Conservation (phyloP, 495 filamentous ascomycete species). For the Copromyces sp. region DNA sequence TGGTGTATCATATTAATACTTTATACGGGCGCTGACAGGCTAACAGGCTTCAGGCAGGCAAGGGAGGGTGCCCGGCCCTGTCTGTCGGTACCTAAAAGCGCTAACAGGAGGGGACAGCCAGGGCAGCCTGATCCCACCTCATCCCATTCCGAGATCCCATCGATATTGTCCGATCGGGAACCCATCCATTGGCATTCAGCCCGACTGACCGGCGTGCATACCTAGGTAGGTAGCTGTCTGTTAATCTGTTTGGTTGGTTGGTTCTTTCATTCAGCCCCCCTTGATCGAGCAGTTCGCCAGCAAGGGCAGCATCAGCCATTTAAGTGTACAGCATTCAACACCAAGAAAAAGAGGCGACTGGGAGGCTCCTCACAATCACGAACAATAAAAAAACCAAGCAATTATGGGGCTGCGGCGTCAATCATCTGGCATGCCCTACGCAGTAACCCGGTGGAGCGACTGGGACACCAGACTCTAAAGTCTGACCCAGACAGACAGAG, state of each 20-base stretch:
- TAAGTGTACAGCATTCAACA: neutral
- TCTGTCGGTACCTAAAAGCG: no score
- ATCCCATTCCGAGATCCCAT: constrained; percentile 9
- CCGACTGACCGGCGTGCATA: constrained; percentile 6
- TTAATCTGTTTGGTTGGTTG: constrained; percentile 12
- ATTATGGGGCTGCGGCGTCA: neutral
- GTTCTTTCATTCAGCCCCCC: neutral
- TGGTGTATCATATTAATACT: no score
- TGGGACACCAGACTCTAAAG: neutral
- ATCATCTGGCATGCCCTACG: neutral
- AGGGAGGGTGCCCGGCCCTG: no score
- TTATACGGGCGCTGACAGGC: neutral
- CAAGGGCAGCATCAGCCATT: constrained; percentile 12
- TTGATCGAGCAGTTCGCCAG: constrained; percentile 14
- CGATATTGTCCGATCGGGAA: constrained; percentile 11
- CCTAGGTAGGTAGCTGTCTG: neutral
- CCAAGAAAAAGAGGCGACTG: neutral
- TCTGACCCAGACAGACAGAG: neutral
- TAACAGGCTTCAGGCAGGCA: neutral
- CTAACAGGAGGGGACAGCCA: neutral
- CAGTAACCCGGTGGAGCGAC: constrained; percentile 1
- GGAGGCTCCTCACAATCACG: neutral
- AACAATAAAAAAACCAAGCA: neutral
- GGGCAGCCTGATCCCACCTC: neutral
- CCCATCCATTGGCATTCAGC: constrained; percentile 3